Evolutionary conservation across 2,329 filamentous ascomycete genomes (phyloP), one percentile per base, ranked within the genome.

Genomic region (Phialophora chinensis): DNA sequence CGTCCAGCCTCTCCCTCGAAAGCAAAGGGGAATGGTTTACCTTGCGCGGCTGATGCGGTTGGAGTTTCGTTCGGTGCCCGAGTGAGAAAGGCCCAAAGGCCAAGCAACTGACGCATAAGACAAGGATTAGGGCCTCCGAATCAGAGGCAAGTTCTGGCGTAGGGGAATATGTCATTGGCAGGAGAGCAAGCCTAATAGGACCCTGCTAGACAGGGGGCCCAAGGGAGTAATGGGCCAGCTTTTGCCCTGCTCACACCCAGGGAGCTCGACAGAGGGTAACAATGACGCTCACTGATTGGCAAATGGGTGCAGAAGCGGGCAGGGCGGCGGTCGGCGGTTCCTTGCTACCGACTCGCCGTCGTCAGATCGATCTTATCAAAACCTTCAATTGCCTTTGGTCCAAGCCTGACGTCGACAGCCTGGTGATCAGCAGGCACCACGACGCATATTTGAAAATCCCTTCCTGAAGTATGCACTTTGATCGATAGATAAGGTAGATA

Each of bases 261-360:
- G 10, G 33, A 35, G 33, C 33, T 35, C 33, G n/a, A n/a, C 12
- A 35, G 3, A 11, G 33, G 10, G 33, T 8, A 35, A 35, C 33
- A 4, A 12, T 12, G 10, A 44, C 17, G 6, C 38, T 44, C 38
- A n/a, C 14, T 44, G 38, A 44, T 44, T 44, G 38, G 54, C 27
- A 12, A 10, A 12, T 17, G 17, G 12, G 23, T 10, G 23, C 23
- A 38, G 1, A 12, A 25, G 27, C 44, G 60, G 25, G 7, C 12
- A 42, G 4, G 23, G 14, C 60, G 60, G 60, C 42, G 25, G 54
- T 60, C 50, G 62, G 55, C 56, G 27, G 25, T 59, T 58, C 12
- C 33, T 27, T 23, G 47, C 20, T 49, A 35, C 62, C 62, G 62
- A 65, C 62, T 60, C 35, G 56, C 62, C 62, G 62, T 60, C 20